phyloP scores from a whole-genome alignment of 805 yeast species.

The Saccharomycopsis synnaedendra region DNA sequence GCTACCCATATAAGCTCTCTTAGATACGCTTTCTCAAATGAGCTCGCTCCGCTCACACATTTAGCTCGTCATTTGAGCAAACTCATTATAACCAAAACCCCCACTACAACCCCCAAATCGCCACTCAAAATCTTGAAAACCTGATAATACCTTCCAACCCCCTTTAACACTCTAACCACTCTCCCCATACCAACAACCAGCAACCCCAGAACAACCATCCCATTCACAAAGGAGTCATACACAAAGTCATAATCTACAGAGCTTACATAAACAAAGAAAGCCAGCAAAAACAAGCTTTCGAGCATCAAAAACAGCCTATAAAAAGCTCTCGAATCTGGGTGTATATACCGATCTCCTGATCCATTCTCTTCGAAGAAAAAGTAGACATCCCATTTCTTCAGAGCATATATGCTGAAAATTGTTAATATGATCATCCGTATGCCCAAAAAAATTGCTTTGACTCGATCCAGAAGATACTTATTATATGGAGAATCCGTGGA shows the following conservation, averaged over 20 bases:
- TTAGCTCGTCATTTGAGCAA: no score
- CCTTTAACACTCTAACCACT: not conserved
- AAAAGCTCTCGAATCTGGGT: not conserved
- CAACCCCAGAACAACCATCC: not conserved
- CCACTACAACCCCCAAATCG: slow-evolving; percentile 3
- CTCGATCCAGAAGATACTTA: no score
- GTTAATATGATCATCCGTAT: not conserved
- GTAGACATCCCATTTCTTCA: slow-evolving; percentile 2
- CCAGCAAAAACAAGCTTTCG: slow-evolving; percentile 5
- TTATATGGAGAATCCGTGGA: no score
- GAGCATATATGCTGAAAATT: slow-evolving; percentile 1
- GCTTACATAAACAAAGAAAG: slow-evolving; percentile 4
- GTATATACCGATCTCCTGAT: not conserved
- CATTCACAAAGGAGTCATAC: slow-evolving; percentile 10
- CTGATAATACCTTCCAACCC: slow-evolving; percentile 12
- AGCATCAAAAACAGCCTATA: slow-evolving; percentile 4
- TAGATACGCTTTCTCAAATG: no score
- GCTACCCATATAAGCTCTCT: no score
- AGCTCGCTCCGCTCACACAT: no score
- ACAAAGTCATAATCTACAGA: slow-evolving; percentile 5
- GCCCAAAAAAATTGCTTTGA: no score
- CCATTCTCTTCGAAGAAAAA: not conserved
- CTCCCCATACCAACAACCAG: slow-evolving; percentile 1
- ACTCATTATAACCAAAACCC: no score
- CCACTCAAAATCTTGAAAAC: slow-evolving; percentile 5